Evolutionary conservation across 1,139 yeast genomes (phyloP), one percentile per base, ranked within the genome.

Genomic region (Wickerhamiella infanticola): DNA sequence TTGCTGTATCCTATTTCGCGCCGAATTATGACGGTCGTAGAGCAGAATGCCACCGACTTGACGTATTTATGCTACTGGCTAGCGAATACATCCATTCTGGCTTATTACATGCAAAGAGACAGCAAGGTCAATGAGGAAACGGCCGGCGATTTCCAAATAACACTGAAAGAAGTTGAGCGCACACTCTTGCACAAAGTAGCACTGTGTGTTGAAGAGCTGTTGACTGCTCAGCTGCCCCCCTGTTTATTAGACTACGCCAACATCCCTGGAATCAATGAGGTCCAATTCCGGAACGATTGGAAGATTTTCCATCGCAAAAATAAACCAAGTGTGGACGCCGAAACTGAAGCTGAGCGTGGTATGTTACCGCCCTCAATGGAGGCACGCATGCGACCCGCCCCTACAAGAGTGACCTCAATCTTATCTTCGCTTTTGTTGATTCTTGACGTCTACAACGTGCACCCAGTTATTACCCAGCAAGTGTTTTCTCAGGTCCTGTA

Each of bases 371-470:
- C 90, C 5, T 63, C 79, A 1, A 75, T 77, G 38, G 88, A 85
- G 49, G 42, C 51, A 3, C 68, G 73, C 64, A 66, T 67, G 31
- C 79, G 77, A 58, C 95, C 96, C 3, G 83, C 96, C 0, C 98
- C 99, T 0, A 67, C 88, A 45, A 79, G 77, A 55, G 73, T 88
- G 47, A 77, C 88, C 24, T 94, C 93, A 57, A 83, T 88, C 1
- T 70, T 90, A 49, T 93, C 95, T 25, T 95, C 97, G 0, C 70
- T 90, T 44, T 73, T 85, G 47, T 86, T 88, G 59, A 94, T 90
- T 3, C 68, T 88, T 57, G 86, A 82, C 51, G 67, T 88, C 39
- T 94, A 84, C 59, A 76, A 79, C 48, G 82, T 88, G 4, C 90
- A 83, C 58, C 80, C 84, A 9, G 67, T 83, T 29, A 69, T 85